Conservation (phyloP, 805 yeast species). For the Kuraishia molischiana region DNA sequence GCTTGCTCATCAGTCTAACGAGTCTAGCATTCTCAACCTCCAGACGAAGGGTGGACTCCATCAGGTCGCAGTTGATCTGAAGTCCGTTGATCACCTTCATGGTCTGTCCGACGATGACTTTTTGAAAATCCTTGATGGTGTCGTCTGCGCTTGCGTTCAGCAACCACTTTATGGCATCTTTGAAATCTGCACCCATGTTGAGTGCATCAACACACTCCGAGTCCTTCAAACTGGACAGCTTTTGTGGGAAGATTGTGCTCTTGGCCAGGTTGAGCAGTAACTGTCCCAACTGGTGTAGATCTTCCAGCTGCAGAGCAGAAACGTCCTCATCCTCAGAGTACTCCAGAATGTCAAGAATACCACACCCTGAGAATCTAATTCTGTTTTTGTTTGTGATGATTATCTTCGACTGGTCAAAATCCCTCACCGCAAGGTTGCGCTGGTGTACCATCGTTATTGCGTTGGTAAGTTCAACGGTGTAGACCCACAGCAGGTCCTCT, state of each 20-base stretch:
- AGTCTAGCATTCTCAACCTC: slow-evolving; percentile 87
- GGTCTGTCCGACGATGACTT: slow-evolving; percentile 32
- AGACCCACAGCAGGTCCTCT: slow-evolving; percentile 65
- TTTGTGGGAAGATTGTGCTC: slow-evolving; percentile 14
- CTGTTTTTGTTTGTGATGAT: slow-evolving; percentile 66
- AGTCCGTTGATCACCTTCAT: slow-evolving; percentile 38
- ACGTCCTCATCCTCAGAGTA: slow-evolving; percentile 13
- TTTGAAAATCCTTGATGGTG: slow-evolving; percentile 23
- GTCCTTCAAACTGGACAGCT: background rate
- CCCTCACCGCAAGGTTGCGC: slow-evolving; percentile 52
- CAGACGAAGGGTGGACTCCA: slow-evolving; percentile 49
- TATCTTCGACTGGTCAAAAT: slow-evolving; percentile 56
- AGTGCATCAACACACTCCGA: slow-evolving; percentile 16
- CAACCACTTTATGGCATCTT: slow-evolving; percentile 29
- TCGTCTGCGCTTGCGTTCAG: slow-evolving; percentile 18
- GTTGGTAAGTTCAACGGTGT: slow-evolving; percentile 62
- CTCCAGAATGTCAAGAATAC: slow-evolving; percentile 56
- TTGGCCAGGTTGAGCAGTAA: slow-evolving; percentile 47
- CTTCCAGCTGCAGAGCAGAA: slow-evolving; percentile 36
- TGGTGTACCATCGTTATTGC: slow-evolving; percentile 64
- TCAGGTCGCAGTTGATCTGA: slow-evolving; percentile 42
- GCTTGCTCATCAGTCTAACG: slow-evolving; percentile 71
- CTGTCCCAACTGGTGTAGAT: slow-evolving; percentile 49
- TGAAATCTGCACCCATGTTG: slow-evolving; percentile 34
- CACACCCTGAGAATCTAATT: slow-evolving; percentile 62